Percentiles rank a stretch among this genome's conserved stretches.
Conservation (phyloP, 805 yeast genomes). For the Barnettozyma siamensis region DNA sequence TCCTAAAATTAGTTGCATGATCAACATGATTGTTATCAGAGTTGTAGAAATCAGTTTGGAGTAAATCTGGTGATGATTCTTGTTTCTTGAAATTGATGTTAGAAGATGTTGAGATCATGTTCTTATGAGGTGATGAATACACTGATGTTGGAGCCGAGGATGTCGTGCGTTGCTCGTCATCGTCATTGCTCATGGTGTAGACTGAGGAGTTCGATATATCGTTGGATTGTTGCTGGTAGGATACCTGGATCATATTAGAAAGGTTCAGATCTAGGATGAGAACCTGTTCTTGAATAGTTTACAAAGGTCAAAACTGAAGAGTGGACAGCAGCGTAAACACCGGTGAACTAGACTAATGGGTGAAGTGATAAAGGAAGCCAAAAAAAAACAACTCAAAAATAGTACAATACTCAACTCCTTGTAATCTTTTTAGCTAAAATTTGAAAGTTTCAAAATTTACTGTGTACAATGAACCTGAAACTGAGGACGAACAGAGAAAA, state of each 20-base stretch:
- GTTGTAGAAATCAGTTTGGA: slow-evolving; percentile 19
- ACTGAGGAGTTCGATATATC: slow-evolving; percentile 4
- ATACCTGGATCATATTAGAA: not conserved
- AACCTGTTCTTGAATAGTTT: not conserved
- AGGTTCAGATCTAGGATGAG: not conserved
- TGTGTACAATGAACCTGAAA: too few relatives aligned
- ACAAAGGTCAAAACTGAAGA: too few relatives aligned
- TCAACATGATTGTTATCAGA: slow-evolving; percentile 11
- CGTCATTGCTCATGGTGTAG: slow-evolving; percentile 11
- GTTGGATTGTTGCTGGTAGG: not conserved
- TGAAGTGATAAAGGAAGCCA: too few relatives aligned
- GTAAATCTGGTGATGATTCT: slow-evolving; percentile 16
- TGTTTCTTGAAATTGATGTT: slow-evolving; percentile 9
- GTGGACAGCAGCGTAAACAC: too few relatives aligned
- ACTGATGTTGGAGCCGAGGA: slow-evolving; percentile 17
- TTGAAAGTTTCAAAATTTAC: too few relatives aligned
- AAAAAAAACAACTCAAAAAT: too few relatives aligned
- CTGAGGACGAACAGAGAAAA: not conserved
- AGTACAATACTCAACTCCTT: too few relatives aligned
- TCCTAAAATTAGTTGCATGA: slow-evolving; percentile 20
- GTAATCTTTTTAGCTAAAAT: too few relatives aligned
- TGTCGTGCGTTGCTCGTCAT: slow-evolving; percentile 6
- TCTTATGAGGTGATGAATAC: slow-evolving; percentile 14
- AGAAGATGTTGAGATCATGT: not conserved
- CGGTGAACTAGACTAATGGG: too few relatives aligned